Percentiles rank a stretch among this genome's conserved stretches.
These are phyloP conservation scores for Yamadazyma oceani DNA, from an alignment of 1,139 yeast species.

Conservation along the genomic window DNA sequence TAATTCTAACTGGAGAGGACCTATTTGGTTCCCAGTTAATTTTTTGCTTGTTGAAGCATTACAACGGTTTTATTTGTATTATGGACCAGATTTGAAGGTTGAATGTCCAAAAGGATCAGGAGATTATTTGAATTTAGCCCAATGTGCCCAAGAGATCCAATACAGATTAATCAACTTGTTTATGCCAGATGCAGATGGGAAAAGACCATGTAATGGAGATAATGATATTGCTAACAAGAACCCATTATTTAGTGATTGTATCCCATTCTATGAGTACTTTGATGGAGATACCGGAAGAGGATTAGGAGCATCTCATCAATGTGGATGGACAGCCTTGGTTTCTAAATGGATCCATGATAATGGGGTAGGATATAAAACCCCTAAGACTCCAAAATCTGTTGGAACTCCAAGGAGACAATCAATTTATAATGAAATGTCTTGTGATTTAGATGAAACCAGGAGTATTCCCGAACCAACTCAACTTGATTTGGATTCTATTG, in stretches of 20 bases:
- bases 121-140: slow-evolving; percentile 75
- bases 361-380: slow-evolving; percentile 64
- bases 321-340: slow-evolving; percentile 96
- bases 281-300: slow-evolving; percentile 97
- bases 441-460: slow-evolving; percentile 7
- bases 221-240: slow-evolving; percentile 63
- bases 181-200: slow-evolving; percentile 66
- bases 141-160: slow-evolving; percentile 89
- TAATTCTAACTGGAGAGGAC: slow-evolving; percentile 97
- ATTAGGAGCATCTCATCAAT: slow-evolving; percentile 91
- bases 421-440: slow-evolving; percentile 22
- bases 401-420: slow-evolving; percentile 30
- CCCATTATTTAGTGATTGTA: slow-evolving; percentile 71
- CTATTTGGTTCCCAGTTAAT: slow-evolving; percentile 97
- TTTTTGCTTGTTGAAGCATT: slow-evolving; percentile 85
- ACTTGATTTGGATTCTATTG: slow-evolving; percentile 36
- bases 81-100: slow-evolving; percentile 82
- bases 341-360: slow-evolving; percentile 94
- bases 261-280: slow-evolving; percentile 85
- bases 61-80: slow-evolving; percentile 86
- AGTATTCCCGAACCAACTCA: slow-evolving; percentile 4
- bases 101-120: slow-evolving; percentile 94
- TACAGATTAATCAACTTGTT: slow-evolving; percentile 83
- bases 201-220: slow-evolving; percentile 81
- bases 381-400: slow-evolving; percentile 54